Conservation (phyloP, 2,329 filamentous ascomycete genomes). For the Lasiodiplodia hormozganensis region DNA sequence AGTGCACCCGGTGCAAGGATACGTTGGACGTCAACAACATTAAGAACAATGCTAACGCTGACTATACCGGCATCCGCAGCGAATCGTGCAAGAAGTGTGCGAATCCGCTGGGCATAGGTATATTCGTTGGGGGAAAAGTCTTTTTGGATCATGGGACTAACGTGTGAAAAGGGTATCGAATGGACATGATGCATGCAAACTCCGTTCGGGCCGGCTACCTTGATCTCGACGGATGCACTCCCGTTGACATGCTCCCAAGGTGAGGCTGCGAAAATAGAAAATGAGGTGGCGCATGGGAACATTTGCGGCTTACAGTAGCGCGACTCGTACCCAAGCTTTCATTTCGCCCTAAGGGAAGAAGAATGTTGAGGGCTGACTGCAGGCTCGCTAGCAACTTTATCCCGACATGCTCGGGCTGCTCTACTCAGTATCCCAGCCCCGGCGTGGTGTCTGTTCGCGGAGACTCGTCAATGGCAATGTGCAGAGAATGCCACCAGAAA, state of each 20-base stretch:
- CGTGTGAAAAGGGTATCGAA: constrained; percentile 51
- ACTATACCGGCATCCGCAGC: constrained; percentile 48
- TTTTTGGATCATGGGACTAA: constrained; percentile 24
- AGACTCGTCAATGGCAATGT: constrained; percentile 75
- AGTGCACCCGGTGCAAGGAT: constrained; percentile 81
- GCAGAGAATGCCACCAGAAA: constrained; percentile 78
- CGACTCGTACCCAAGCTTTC: background rate
- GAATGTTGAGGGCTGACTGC: constrained; percentile 14
- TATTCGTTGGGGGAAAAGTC: constrained; percentile 1
- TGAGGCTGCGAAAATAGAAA: constrained; percentile 36
- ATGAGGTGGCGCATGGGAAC: background rate
- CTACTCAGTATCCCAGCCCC: constrained; percentile 65
- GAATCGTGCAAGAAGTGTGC: constrained; percentile 64
- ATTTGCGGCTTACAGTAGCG: background rate
- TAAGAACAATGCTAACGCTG: constrained; percentile 58
- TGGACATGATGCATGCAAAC: constrained; percentile 74
- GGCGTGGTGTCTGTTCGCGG: constrained; percentile 77
- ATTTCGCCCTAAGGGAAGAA: background rate
- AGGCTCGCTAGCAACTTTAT: constrained; percentile 69
- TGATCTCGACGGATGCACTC: constrained; percentile 75
- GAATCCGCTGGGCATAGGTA: constrained; percentile 55
- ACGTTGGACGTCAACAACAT: constrained; percentile 72
- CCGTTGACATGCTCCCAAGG: constrained; percentile 78
- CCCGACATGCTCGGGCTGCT: constrained; percentile 79
- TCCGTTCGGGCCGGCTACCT: constrained; percentile 80